Base-by-base conservation (phyloP, 805 yeast genomes). In the Kodamaea leandrae region DNA sequence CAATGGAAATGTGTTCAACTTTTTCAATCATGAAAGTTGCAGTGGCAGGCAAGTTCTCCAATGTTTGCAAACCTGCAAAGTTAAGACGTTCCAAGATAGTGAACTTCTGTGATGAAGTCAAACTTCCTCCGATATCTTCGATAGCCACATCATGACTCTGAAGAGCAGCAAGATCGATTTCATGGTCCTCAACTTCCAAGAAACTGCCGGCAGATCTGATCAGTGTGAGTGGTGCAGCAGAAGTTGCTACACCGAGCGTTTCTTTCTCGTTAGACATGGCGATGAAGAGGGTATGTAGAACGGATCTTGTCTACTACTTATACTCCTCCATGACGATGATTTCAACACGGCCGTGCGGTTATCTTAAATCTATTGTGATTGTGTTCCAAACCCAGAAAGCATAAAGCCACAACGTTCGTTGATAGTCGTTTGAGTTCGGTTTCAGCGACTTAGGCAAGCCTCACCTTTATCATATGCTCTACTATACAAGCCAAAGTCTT, bases 21-120 rank as follows among this genome's bases (percentile, higher is more conserved):
- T 66, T 68, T 26, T 65, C 69, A 43, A 70, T 58, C 63, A 75
- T 66, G 48, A 60, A 72, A 14, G 65, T 52, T 12, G 61, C 68
- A 7, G 49, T 46, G 10, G 48, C 45, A 5, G 69, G 69, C 38
- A 65, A 51, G 37, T 60, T 60, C 16, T 59, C 62, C 39, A 55
- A 51, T 16, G 52, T 18, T 1, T 43, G 52, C 42, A 64, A 55
- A 27, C 54, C 55, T 14, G 58, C 64, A 34, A 47, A 54, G 38
- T 57, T 49, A 25, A 63, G 48, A 42, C 61, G 54, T 29, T 43
- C 52, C 47, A 64, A 57, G 14, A 63, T 50, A 35, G 51, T 44
- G 25, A 41, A 46, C 45, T 65, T 63, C 39, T 64, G 62, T 7
- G 46, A 55, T 2, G 53, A 7, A 4, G 61, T 51, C 29, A 65